A percentile compares a stretch with the other conserved stretches of the same genome.
Conservation (phyloP, 331 rosid species). For the Rosa hybrid region DNA sequence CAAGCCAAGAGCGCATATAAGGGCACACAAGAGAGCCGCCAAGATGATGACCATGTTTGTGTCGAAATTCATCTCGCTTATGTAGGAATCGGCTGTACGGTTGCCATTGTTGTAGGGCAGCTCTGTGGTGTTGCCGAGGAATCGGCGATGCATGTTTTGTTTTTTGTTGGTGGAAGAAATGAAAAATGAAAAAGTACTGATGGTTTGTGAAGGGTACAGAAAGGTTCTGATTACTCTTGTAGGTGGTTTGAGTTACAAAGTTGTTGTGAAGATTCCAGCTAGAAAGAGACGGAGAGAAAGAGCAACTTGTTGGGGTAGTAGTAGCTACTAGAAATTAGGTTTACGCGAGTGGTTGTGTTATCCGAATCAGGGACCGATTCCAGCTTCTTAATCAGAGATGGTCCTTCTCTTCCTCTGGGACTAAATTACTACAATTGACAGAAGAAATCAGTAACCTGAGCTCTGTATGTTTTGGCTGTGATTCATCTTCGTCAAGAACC, state of each 20-base stretch:
- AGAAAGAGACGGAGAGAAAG: conserved; percentile 42
- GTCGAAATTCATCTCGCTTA: conserved; percentile 60
- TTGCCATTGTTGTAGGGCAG: conserved; percentile 31
- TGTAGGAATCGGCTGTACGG: conserved; percentile 30
- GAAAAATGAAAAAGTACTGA: background rate
- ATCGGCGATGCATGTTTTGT: conserved; percentile 28
- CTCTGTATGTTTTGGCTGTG: background rate
- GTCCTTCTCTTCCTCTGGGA: conserved; percentile 28
- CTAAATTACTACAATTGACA: background rate
- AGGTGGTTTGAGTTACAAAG: conserved; percentile 19
- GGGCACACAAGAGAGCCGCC: conserved; percentile 70
- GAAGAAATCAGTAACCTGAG: background rate
- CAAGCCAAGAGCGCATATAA: conserved; percentile 69
- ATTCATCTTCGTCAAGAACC: conserved; percentile 5
- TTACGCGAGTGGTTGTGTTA: conserved; percentile 32
- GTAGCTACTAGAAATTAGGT: conserved; percentile 10
- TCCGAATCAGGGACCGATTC: conserved; percentile 52
- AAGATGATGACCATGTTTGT: conserved; percentile 78
- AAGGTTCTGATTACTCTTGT: background rate
- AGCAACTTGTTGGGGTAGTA: conserved; percentile 28
- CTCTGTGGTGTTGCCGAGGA: conserved; percentile 34
- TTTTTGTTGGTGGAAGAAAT: background rate
- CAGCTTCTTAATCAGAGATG: conserved; percentile 45
- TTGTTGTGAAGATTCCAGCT: conserved; percentile 41
- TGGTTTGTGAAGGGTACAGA: background rate